phyloP scores from a whole-genome alignment of 106 monocot species.

The Dendrobium catenatum region DNA sequence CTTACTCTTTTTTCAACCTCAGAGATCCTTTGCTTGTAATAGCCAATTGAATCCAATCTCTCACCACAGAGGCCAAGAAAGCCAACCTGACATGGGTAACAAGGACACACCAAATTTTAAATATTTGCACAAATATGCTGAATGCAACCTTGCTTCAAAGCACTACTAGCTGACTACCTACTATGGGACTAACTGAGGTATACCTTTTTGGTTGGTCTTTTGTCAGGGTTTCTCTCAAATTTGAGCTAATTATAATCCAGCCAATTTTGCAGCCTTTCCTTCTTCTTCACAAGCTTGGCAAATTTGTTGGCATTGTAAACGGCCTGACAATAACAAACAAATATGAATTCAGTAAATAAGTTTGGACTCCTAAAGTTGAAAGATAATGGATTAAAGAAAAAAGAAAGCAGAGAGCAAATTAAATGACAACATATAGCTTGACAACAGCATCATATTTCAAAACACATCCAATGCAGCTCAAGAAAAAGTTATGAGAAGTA shows the following conservation, averaged over 20 bases:
- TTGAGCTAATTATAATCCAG: slow-evolving; percentile 74
- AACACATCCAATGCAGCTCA: not conserved
- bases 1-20: slow-evolving; percentile 55
- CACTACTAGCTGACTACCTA: too few relatives aligned
- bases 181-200: not conserved
- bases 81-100: slow-evolving; percentile 45
- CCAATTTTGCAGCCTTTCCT: slow-evolving; percentile 72
- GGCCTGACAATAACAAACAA: slow-evolving; percentile 34
- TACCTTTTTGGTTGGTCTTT: slow-evolving; percentile 62
- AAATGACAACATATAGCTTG: not conserved
- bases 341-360: not conserved
- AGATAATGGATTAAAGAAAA: not conserved
- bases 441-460: not conserved
- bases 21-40: slow-evolving; percentile 48
- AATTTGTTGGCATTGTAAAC: slow-evolving; percentile 93
- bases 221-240: slow-evolving; percentile 60
- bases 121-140: too few relatives aligned
- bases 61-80: slow-evolving; percentile 65
- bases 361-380: not conserved
- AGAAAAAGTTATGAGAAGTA: not conserved
- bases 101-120: not conserved
- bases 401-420: not conserved
- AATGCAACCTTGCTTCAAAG: too few relatives aligned
- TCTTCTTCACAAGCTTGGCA: slow-evolving; percentile 63
- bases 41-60: slow-evolving; percentile 67